These are phyloP conservation scores for Coniochaeta sp. DNA, from an alignment of 2,329 filamentous ascomycete genomes.

Conservation along the genomic window DNA sequence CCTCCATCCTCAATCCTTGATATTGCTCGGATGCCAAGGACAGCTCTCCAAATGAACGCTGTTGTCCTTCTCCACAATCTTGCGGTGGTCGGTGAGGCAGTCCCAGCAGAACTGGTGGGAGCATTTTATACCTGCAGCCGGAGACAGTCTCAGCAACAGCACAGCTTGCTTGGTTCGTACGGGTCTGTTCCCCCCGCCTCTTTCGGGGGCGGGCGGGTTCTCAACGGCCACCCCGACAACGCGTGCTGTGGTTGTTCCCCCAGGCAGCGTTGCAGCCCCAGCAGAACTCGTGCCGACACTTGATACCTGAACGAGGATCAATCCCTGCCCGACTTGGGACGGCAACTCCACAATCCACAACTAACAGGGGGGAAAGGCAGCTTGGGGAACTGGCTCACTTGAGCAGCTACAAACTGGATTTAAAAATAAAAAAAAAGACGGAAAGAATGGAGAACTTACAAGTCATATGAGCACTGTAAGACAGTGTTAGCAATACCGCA, in stretches of 20 bases:
- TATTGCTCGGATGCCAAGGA: conserved; percentile 20
- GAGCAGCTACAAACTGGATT: neutral
- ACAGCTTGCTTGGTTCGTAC: neutral
- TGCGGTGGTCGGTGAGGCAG: conserved; percentile 24
- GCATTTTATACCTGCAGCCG: conserved; percentile 19
- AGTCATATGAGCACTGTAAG: conserved; percentile 29
- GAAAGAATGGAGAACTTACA: conserved; percentile 23
- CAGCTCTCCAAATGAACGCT: conserved; percentile 21
- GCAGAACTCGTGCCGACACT: conserved; percentile 26
- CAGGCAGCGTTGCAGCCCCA: conserved; percentile 22
- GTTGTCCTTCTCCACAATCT: conserved; percentile 25
- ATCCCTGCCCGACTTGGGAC: neutral
- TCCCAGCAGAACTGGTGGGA: conserved; percentile 25
- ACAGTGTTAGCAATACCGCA: conserved; percentile 12
- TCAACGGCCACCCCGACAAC: conserved; percentile 10
- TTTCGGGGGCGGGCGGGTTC: neutral
- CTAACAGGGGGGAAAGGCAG: neutral
- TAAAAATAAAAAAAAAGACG: conserved; percentile 1
- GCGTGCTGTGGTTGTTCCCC: conserved; percentile 12
- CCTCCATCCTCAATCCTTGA: conserved; percentile 3
- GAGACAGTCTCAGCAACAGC: neutral
- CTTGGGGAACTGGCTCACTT: neutral
- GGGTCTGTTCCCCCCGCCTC: neutral
- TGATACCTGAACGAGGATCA: conserved; percentile 19
- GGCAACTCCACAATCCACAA: neutral